phyloP scores from a whole-genome alignment of 106 monocot genomes.

The Dioscorea dumetorum region DNA sequence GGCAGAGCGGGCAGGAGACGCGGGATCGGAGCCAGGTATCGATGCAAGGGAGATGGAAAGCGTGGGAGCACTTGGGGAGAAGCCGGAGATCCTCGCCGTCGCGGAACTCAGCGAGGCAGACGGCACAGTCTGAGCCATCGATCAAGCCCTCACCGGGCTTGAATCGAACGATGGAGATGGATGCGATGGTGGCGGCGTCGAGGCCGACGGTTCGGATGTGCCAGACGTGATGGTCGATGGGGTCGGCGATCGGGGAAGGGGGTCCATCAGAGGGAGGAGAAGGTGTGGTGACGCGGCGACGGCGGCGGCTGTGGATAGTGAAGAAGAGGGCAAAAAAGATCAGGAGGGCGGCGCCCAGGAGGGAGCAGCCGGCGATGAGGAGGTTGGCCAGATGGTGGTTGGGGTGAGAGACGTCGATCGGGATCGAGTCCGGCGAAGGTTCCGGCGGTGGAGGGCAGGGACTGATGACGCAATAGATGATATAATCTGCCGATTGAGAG shows the following conservation, averaged over 20 bases:
- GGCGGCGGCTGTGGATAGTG: not conserved
- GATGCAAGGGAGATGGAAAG: slow-evolving; percentile 42
- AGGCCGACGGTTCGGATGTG: slow-evolving; percentile 45
- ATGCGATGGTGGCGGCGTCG: slow-evolving; percentile 29
- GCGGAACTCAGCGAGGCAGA: slow-evolving; percentile 35
- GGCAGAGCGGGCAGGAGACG: slow-evolving; percentile 59
- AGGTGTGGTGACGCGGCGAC: not conserved
- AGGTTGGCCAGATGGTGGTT: not conserved
- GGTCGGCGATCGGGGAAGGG: not conserved
- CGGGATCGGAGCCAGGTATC: slow-evolving; percentile 48
- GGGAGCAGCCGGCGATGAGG: not conserved
- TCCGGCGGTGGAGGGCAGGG: not conserved
- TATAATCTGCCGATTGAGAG: too few relatives aligned
- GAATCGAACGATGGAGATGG: slow-evolving; percentile 27
- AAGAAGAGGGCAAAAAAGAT: not conserved
- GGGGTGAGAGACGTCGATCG: not conserved
- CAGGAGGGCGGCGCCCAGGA: not conserved
- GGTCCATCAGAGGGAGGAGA: not conserved
- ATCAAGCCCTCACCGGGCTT: slow-evolving; percentile 3
- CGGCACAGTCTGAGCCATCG: slow-evolving; percentile 28
- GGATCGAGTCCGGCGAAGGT: not conserved
- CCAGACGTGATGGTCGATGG: slow-evolving; percentile 35
- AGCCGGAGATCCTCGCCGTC: slow-evolving; percentile 36
- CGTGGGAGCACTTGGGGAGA: slow-evolving; percentile 44
- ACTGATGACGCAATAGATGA: not conserved